phyloP scores from a whole-genome alignment of 305 asterid genomes.

The Fraxinus nigra region DNA sequence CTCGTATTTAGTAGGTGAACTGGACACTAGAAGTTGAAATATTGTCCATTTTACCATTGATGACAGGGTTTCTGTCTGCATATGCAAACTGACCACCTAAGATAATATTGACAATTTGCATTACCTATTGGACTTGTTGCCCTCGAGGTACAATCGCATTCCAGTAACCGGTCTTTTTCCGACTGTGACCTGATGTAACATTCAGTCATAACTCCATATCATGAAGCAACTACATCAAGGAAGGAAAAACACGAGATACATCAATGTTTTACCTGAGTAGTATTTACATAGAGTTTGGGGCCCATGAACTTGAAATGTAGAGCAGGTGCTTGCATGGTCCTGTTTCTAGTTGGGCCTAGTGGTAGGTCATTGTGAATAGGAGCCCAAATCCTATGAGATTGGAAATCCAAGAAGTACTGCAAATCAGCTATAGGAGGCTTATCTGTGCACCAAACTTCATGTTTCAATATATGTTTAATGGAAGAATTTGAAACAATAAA shows the following conservation, averaged over 20 bases:
- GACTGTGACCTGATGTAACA: conserved; percentile 44
- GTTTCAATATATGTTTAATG: not conserved
- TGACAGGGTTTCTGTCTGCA: not conserved
- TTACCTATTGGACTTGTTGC: conserved; percentile 73
- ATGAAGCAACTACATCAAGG: not conserved
- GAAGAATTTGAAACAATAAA: not conserved
- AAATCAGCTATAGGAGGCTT: conserved; percentile 81
- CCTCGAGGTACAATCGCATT: conserved; percentile 83
- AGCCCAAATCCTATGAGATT: conserved; percentile 81
- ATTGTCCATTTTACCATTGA: not conserved
- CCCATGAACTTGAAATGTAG: conserved; percentile 65
- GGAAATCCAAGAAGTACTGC: conserved; percentile 82
- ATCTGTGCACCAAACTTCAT: conserved; percentile 39
- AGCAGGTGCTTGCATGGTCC: conserved; percentile 45
- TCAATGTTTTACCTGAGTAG: conserved; percentile 50
- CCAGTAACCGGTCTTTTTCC: conserved; percentile 75
- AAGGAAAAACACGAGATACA: not conserved
- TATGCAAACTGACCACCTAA: not conserved
- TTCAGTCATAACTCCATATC: not conserved
- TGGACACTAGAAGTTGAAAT: not conserved
- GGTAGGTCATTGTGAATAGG: conserved; percentile 84
- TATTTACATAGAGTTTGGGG: conserved; percentile 73
- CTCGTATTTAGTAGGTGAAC: not conserved
- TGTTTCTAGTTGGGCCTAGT: conserved; percentile 59
- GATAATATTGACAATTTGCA: not conserved